Evolutionary conservation across 768 basidiomycete species (phyloP), one percentile per base, ranked within the genome.

Genomic region (Lactarius hatsudake): DNA sequence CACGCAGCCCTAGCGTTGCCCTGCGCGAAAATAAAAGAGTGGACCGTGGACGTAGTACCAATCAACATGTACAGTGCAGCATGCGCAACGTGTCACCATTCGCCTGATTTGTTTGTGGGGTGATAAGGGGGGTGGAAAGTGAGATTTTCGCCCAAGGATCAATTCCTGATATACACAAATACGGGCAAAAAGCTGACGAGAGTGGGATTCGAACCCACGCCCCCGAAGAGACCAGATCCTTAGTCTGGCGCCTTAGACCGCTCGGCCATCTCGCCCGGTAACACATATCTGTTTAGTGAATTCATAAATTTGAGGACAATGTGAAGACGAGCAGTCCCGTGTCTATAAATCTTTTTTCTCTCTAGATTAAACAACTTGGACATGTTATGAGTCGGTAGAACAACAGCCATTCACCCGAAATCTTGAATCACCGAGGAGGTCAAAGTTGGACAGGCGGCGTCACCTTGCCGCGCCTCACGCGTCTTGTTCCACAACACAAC

Each of bases 201-300:
- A 79, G 79, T 78, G 80, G 80, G 80, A 80, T 81, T 81, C 79
- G 80, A 81, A 81, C 80, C 80, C 80, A 79, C 80, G 80, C 80
- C 79, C 78, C 79, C 79, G 79, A 68, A 68, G 78, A 78, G 79
- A 81, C 79, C 75, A 77, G 76, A 78, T 78, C 86, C 86, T 86
- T 87, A 86, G 86, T 89, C 87, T 90, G 86, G 87, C 88, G 88
- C 88, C 88, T 89, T 89, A 87, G 88, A 89, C 87, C 88, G 87
- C 87, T 90, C 88, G 87, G 88, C 88, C 88, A 90, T 89, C 86
- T 87, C 84, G 69, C 69, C 69, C 1, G 17, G 17, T 36, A 54
- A 17, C 12, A 7, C 8, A 1, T 3, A 1, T 4, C 0, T 1
- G 7, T 28, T 18, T 34, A 23, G 40, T n/a, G n/a, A 30, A 1